phyloP scores from a whole-genome alignment of 2,329 filamentous ascomycete genomes.

The Diaporthe amygdali region DNA sequence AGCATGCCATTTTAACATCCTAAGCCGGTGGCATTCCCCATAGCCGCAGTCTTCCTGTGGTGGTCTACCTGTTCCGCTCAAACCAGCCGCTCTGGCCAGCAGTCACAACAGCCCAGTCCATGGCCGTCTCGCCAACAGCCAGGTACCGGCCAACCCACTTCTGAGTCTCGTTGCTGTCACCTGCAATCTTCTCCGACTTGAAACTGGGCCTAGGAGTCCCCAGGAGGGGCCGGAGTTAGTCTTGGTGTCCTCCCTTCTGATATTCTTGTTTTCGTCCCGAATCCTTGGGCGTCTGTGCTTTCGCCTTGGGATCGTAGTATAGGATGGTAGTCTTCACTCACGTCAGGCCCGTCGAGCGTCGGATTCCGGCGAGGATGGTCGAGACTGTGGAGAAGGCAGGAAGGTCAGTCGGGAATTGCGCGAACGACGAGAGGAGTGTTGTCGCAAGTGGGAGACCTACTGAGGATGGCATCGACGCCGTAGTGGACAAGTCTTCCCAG shows the following conservation, averaged over 20 bases:
- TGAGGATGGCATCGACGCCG: constrained; percentile 92
- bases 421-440: neutral
- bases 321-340: constrained; percentile 63
- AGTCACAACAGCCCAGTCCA: constrained; percentile 95
- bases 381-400: constrained; percentile 69
- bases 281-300: neutral
- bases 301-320: neutral
- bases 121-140: constrained; percentile 94
- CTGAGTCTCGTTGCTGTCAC: constrained; percentile 80
- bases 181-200: constrained; percentile 80
- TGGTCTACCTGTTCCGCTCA: constrained; percentile 78
- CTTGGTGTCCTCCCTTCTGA: constrained; percentile 10
- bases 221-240: constrained; percentile 50
- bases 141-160: constrained; percentile 94
- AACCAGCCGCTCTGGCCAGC: constrained; percentile 90
- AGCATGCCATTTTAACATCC: neutral
- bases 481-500: constrained; percentile 93
- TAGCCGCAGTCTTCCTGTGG: neutral
- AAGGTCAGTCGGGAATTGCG: neutral
- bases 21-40: neutral
- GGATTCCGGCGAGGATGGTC: constrained; percentile 94
- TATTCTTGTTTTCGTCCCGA: neutral
- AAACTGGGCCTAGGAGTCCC: constrained; percentile 72
- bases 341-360: constrained; percentile 97
- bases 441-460: constrained; percentile 58